Evolutionary conservation across 306 rosid genomes (phyloP), one percentile per base, ranked within the genome.

Genomic region (Sphenostylis stenocarpa): DNA sequence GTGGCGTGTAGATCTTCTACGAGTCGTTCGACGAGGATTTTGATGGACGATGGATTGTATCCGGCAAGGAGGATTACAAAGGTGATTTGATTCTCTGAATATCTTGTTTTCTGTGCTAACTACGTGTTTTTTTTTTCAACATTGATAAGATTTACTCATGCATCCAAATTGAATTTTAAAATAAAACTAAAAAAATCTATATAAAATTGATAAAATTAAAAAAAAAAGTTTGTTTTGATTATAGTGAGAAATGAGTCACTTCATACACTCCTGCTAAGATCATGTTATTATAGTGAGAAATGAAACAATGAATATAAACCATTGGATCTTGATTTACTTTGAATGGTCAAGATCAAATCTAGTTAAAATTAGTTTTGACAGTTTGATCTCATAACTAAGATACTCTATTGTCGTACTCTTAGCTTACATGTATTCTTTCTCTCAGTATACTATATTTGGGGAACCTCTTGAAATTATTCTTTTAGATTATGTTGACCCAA

Each of bases 11-110:
- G 98, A 86, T 91, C 76, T 89, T 87, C 52, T 94, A 90, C 91
- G 98, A 94, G 38, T 86, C 97, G 7, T 94, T 94, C 75, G 97
- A 91, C 17, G 93, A 90, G 66, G 39, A 85, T 64, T 94, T 91
- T 28, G 93, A 90, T 4, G 89, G 88, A 12, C 89, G 96, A 7
- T 94, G 98, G 98, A 79, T 85, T 75, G 91, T 85, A 3, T 94
- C 98, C 1, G 80, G 61, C 61, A 94, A 91, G 81, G 93, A 85
- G 2, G 98, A 91, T 0, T 94, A 90, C 68, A 47, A 81, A 43
- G 98, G 98, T 94, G 44, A 17, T 36, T 58, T 0, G 9, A 26
- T 73, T 67, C 14, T 31, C 23, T 31, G 0, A 31, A 3, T 31
- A 2, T 73, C 17, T 4, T 28, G n/a, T 47, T 78, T 58, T 31